These are phyloP conservation scores for Oxyria digyna DNA, from an alignment of 148 eudicot genomes.

Conservation along the genomic window DNA sequence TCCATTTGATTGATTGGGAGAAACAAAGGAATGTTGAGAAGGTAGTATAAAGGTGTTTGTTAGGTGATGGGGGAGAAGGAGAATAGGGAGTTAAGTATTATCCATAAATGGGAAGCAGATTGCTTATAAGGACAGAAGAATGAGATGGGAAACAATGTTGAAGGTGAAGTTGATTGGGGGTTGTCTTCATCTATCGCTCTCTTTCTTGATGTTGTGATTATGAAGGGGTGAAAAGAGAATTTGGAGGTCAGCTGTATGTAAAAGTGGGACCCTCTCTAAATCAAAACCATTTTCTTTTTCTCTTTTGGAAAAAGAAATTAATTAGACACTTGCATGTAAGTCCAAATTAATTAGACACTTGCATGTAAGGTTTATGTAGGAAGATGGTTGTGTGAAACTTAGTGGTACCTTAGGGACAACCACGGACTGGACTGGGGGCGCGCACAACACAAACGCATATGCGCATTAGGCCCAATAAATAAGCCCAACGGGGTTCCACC, in stretches of 20 bases:
- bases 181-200: slow-evolving; percentile 3
- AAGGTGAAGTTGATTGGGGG: not conserved
- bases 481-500: too few species aligned
- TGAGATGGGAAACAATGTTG: not conserved
- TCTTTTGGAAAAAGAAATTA: too few species aligned
- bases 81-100: not conserved
- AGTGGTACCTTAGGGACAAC: too few species aligned
- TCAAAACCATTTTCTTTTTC: not conserved
- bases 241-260: not conserved
- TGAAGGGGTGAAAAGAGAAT: not conserved
- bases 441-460: too few species aligned
- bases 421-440: too few species aligned
- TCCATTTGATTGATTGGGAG: not conserved
- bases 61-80: not conserved
- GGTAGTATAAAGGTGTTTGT: not conserved
- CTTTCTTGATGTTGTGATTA: not conserved
- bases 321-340: too few species aligned
- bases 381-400: too few species aligned
- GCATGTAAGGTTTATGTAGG: too few species aligned
- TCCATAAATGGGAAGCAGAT: not conserved
- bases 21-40: not conserved
- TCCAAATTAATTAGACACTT: too few species aligned
- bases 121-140: too few species aligned
- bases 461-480: too few species aligned
- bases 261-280: not conserved